Conservation (phyloP, 1,284 basidiomycete genomes). For the Puccinia triticina region DNA sequence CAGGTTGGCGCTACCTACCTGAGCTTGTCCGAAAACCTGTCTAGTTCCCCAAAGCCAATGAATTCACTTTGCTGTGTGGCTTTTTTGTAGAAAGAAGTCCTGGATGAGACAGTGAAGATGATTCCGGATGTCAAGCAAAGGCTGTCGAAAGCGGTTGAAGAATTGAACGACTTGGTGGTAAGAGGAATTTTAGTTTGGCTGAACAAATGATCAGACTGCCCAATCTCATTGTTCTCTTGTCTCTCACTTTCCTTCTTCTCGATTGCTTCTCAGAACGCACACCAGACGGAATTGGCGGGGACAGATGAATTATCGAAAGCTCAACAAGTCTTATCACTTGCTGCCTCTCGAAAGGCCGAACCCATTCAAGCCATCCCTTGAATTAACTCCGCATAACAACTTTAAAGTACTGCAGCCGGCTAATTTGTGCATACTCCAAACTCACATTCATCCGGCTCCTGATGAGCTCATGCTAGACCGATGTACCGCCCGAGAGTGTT, state of each 20-base stretch:
- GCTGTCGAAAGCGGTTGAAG: conserved; percentile 68
- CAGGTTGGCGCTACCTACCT: conserved; percentile 66
- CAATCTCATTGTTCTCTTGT: background rate
- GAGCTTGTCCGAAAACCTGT: background rate
- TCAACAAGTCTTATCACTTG: conserved; percentile 29
- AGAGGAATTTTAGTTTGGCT: conserved; percentile 57
- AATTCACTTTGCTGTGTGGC: background rate
- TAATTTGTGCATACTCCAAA: background rate
- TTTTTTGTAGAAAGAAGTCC: conserved; percentile 67
- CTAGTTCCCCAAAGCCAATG: background rate
- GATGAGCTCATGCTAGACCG: too few species aligned
- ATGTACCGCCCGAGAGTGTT: too few species aligned
- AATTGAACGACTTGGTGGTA: conserved; percentile 72
- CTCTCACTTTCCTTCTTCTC: too few species aligned
- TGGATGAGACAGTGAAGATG: conserved; percentile 80
- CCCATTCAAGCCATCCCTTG: background rate
- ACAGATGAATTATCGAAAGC: conserved; percentile 38
- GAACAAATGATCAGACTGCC: background rate
- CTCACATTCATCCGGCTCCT: background rate
- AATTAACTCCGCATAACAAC: background rate
- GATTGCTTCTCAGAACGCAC: conserved; percentile 25
- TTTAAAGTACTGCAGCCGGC: background rate
- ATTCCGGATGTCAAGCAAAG: conserved; percentile 70
- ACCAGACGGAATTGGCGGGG: conserved; percentile 35
- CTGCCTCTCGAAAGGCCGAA: conserved; percentile 18